Base-by-base conservation (phyloP, 2,329 filamentous ascomycete genomes). In the Penicillium oxalicum region DNA sequence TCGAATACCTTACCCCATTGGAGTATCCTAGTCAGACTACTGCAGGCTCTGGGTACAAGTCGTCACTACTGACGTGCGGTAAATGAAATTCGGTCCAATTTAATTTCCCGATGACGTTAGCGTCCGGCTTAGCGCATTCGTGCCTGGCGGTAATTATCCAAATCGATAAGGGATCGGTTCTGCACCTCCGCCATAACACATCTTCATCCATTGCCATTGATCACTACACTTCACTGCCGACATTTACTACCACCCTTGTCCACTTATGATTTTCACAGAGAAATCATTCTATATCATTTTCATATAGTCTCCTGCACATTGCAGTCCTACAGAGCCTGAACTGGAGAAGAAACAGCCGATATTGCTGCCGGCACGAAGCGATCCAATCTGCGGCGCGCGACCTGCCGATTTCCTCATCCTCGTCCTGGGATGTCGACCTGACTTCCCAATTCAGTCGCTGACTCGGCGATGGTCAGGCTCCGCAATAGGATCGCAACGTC, bases 391-490 rank as follows among this genome's bases (percentile, higher is more conserved):
- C 33, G 35, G 39, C 38, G 37, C 36, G 35, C 34, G 34, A 18
- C 13, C 29, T 32, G 29, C 29, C 26, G 26, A n/a, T 11, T 28
- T 25, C 11, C 33, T 35, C 32, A 4, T 39, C 27, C 42, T 35
- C 32, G 5, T 39, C 27, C 42, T 45, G 33, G 49, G 40, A 58
- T 56, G 50, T 47, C 54, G 51, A 53, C 46, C 33, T 50, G 53
- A 45, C 18, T 54, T 44, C 45, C 28, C 41, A 38, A 43, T 44
- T 47, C 27, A 44, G 32, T 27, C 44, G 44, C 56, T 62, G 59
- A 54, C 50, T 61, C 53, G 56, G 55, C 58, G 54, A 64, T 63
- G 62, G 56, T 59, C 51, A 57, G 57, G 48, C 58, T 52, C 36
- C 51, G 42, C 36, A 49, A 57, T 29, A 57, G 52, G 37, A 42